Evolutionary conservation across 257 asterid species (phyloP), one percentile per base, ranked within the genome.

Genomic region (Striga asiatica): DNA sequence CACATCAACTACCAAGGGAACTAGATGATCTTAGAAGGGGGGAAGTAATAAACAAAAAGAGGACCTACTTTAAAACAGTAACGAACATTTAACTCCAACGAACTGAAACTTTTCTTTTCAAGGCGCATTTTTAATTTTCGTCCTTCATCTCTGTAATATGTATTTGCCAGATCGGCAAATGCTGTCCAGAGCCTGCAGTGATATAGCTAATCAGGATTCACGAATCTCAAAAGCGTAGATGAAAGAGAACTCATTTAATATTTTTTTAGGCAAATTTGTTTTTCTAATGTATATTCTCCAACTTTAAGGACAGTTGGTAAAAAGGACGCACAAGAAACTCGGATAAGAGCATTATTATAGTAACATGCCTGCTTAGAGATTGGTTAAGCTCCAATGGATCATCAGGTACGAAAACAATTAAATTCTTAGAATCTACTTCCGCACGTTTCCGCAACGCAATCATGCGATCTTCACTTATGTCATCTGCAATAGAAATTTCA

Each of bases 391-490:
- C 95, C 50, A 58, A 37, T n/a, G 74, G 65, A 22, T 82, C 89
- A 61, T 80, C 80, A 22, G 81, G 66, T 52, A 73, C 74, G 75
- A 88, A 82, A 42, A 73, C 43, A 53, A 84, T 76, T 34, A 84
- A 70, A 64, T 84, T 63, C 75, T 91, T 91, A 0, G 93, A 54
- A 68, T 87, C 98, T 28, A 87, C 71, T 75, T 87, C 98, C 22
- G 98, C 94, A 46, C 95, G 95, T 77, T 92, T 92, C 68, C 91
- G 71, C 76, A 88, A 70, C 69, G 97, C 85, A 71, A 65, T 68
- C 83, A 84, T 80, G 54, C 97, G 99, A 54, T 88, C 99, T 71
- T 92, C 99, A 71, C 70, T 80, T n/a, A 80, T 73, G 54, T 79
- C 84, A 73, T 84, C 99, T 92, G 92, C 78, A 62, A 56, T 41